Evolutionary conservation across 257 asterid species (phyloP).

Genomic region (Fraxinus anomala): DNA sequence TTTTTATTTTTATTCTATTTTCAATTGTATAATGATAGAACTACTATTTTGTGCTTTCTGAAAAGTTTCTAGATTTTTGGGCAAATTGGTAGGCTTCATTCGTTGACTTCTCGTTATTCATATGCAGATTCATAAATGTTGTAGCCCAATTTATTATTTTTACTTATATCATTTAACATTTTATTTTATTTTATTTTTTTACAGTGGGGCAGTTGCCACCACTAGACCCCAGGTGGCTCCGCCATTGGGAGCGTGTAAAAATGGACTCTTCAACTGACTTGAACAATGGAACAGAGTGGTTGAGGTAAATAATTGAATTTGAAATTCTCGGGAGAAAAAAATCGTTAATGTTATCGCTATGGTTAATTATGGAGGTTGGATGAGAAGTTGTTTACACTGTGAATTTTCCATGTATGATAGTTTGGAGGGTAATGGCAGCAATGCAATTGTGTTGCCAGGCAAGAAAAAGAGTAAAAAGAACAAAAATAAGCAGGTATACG

Average conservation of each 20-base stretch:
- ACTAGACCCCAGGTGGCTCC: too few relatives aligned
- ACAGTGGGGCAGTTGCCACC: too few relatives aligned
- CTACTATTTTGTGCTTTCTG: too few relatives aligned
- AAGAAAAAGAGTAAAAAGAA: conserved; percentile 51
- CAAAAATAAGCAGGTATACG: conserved; percentile 49
- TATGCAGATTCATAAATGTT: too few relatives aligned
- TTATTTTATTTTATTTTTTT: too few relatives aligned
- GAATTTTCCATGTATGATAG: conserved; percentile 23
- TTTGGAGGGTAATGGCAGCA: conserved; percentile 43
- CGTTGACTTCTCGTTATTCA: too few relatives aligned
- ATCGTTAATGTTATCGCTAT: not conserved
- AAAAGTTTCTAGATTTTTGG: too few relatives aligned
- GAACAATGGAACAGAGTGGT: conserved; percentile 8
- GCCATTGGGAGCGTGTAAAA: not conserved
- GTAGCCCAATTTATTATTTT: too few relatives aligned
- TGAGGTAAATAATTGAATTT: conserved; percentile 26
- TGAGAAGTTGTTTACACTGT: not conserved
- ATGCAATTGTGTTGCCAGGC: conserved; percentile 47
- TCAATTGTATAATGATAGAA: too few relatives aligned
- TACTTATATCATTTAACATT: too few relatives aligned
- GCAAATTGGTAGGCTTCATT: too few relatives aligned
- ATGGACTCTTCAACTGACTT: conserved; percentile 29
- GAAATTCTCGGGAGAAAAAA: not conserved
- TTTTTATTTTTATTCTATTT: too few relatives aligned
- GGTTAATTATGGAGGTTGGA: not conserved